Evolutionary conservation across 1,139 yeast species (phyloP), one percentile per base, ranked within the genome.

Genomic region (Kazachstania sp.): DNA sequence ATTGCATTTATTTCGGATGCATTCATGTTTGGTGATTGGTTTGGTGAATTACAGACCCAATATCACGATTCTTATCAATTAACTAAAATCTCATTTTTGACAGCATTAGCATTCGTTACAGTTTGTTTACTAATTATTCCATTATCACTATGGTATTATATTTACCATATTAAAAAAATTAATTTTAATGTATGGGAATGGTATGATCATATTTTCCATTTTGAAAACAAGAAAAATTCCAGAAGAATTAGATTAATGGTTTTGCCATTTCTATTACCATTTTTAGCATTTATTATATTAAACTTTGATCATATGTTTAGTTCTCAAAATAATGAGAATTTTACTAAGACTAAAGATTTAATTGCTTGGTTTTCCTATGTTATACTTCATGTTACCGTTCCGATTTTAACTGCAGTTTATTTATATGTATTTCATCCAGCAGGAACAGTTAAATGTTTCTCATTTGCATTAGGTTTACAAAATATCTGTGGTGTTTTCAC

Each of bases 341-440:
- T 69, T 47, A 57, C 68, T 36, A 63, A 65, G 7, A 65, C 71
- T 12, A 72, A 75, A 54, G 86, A 81, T 59, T 51, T 79, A 20
- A 48, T 72, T 30, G 81, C 86, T 2, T 78, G 84, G 82, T 61
- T 72, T 42, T 76, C 78, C 34, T 81, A 81, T 58, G 84, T 81
- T 13, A 60, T 81, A 29, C 71, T 78, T 37, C 87, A 81, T 60
- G 69, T 81, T 42, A 70, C 75, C 23, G 78, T 74, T 4, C 85
- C 86, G 1, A 73, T 81, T n/a, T 60, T 79, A 49, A 78, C 83
- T 0, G 76, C 82, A 1, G 72, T 79, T 32, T 81, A 81, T 67
- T 67, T 81, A 12, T 81, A 81, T 58, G 75, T 79, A n/a, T 81
- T 80, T 69, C 84, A 79, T 48, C 72, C 80, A 1, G 83, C 82